Conservation (phyloP, 208 protist genomes). For the Trypanosoma grayi region DNA sequence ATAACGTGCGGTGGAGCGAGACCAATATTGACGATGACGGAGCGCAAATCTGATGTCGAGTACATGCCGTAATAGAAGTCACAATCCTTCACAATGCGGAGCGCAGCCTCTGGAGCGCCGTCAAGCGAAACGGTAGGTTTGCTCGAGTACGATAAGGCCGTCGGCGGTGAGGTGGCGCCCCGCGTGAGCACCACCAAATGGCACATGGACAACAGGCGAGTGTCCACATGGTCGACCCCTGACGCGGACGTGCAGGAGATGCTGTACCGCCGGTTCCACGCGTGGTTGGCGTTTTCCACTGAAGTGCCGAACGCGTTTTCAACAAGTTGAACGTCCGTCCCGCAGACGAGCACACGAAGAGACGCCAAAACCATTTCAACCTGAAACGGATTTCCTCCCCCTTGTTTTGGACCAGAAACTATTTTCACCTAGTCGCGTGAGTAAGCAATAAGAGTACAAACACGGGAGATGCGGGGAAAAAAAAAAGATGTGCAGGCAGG, state of each 20-base stretch:
- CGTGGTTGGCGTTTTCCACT: conserved; percentile 56
- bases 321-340: conserved; percentile 54
- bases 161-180: conserved; percentile 37
- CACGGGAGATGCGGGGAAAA: too few relatives aligned
- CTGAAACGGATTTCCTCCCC: background rate
- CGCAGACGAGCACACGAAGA: conserved; percentile 56
- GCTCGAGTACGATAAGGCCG: conserved; percentile 40
- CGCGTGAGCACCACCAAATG: conserved; percentile 68
- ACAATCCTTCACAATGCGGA: conserved; percentile 40
- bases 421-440: too few relatives aligned
- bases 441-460: too few relatives aligned
- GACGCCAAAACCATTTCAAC: conserved; percentile 14
- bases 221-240: conserved; percentile 56
- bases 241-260: conserved; percentile 56
- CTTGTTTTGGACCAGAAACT: too few relatives aligned
- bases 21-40: conserved; percentile 33
- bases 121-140: conserved; percentile 49
- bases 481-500: too few relatives aligned
- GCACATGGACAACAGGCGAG: conserved; percentile 44
- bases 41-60: conserved; percentile 32
- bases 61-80: conserved; percentile 70
- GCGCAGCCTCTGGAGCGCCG: conserved; percentile 35
- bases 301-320: conserved; percentile 49
- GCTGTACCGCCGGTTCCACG: conserved; percentile 72
- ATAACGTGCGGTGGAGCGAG: conserved; percentile 75